A percentile compares a stretch with the other conserved stretches of the same genome.
phyloP scores from a whole-genome alignment of 495 filamentous ascomycete genomes.

The Penicillium diatomitis region DNA sequence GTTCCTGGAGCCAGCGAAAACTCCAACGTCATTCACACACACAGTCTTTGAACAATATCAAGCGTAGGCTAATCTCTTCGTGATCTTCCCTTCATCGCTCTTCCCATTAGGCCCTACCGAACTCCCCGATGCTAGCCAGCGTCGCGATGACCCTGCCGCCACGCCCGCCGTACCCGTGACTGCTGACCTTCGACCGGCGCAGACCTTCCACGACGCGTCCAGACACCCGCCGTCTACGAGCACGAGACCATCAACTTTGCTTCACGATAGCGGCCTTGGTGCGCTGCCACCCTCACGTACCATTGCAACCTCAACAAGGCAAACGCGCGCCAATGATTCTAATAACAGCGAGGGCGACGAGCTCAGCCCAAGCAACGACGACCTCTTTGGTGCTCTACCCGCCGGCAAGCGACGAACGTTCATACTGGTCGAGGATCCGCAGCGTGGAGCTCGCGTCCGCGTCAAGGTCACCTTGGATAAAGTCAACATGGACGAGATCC shows the following conservation, averaged over 20 bases:
- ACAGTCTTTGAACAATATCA: conserved; percentile 11
- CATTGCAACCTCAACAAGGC: conserved; percentile 28
- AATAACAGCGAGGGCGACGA: conserved; percentile 32
- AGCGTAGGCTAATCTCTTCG: conserved; percentile 38
- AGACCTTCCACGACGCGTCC: conserved; percentile 71
- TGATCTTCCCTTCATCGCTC: conserved; percentile 6
- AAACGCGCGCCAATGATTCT: conserved; percentile 21
- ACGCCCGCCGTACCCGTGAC: conserved; percentile 14
- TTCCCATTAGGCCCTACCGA: conserved; percentile 29
- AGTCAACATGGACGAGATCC: conserved; percentile 87
- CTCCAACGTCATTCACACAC: conserved; percentile 8
- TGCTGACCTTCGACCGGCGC: conserved; percentile 58
- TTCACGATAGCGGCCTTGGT: conserved; percentile 56
- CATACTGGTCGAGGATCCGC: conserved; percentile 84
- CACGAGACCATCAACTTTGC: conserved; percentile 53
- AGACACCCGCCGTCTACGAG: conserved; percentile 48
- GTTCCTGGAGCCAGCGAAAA: neutral
- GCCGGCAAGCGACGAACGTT: conserved; percentile 89
- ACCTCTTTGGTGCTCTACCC: conserved; percentile 77
- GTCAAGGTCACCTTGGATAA: conserved; percentile 81
- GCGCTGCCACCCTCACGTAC: conserved; percentile 36
- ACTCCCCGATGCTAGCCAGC: conserved; percentile 25
- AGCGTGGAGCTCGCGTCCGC: conserved; percentile 66
- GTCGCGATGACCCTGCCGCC: conserved; percentile 15
- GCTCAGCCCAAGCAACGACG: conserved; percentile 39